phyloP scores from a whole-genome alignment of 2,329 filamentous ascomycete genomes.

The Fusarium gaditjirri region DNA sequence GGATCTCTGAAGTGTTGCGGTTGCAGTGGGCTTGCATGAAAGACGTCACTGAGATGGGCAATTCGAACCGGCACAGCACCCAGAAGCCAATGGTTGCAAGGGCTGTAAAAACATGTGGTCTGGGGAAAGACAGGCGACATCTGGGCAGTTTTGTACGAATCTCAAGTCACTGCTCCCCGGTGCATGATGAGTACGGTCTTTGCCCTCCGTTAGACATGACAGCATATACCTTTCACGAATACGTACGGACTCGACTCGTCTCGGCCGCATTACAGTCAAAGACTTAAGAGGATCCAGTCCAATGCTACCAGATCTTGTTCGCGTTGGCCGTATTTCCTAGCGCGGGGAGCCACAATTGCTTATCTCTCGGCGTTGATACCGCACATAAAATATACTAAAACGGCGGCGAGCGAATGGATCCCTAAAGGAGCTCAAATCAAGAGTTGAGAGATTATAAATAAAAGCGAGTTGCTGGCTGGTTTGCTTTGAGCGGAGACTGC shows the following conservation, averaged over 20 bases:
- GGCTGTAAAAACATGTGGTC: conserved; percentile 4
- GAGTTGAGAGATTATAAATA: conserved; percentile 46
- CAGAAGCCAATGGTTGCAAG: conserved; percentile 16
- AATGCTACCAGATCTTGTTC: conserved; percentile 21
- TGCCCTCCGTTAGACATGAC: conserved; percentile 21
- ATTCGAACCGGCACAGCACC: conserved; percentile 31
- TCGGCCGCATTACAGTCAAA: conserved; percentile 24
- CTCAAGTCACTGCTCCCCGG: conserved; percentile 8
- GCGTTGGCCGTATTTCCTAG: conserved; percentile 36
- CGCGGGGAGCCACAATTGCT: conserved; percentile 33
- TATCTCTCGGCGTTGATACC: conserved; percentile 37
- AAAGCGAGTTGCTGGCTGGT: conserved; percentile 33
- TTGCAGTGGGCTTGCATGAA: conserved; percentile 32
- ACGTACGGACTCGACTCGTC: conserved; percentile 3
- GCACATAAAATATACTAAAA: conserved; percentile 19
- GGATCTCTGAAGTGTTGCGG: conserved; percentile 32
- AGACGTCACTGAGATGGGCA: conserved; percentile 45
- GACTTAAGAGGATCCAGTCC: background rate
- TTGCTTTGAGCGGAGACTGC: conserved; percentile 33
- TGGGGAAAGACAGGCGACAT: conserved; percentile 16
- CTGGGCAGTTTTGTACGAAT: conserved; percentile 19
- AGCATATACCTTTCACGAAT: background rate
- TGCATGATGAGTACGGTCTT: conserved; percentile 22
- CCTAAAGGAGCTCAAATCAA: conserved; percentile 39
- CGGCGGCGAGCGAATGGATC: conserved; percentile 31